Percentiles rank a stretch among this genome's conserved stretches.
phyloP scores from a whole-genome alignment of 164 flowering plant species.

The Vitis riparia region DNA sequence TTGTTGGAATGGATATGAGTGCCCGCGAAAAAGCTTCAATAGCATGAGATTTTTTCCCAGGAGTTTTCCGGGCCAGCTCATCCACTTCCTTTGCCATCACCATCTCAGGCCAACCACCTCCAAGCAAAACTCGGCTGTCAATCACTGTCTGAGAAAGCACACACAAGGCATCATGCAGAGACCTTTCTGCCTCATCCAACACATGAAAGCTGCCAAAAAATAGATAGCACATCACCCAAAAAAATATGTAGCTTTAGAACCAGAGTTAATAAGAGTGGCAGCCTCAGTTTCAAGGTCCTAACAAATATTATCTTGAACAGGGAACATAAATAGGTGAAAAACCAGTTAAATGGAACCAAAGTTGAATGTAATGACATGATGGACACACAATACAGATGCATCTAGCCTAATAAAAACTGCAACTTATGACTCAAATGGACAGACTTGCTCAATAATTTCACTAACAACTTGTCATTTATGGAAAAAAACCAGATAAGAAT shows the following conservation, averaged over 20 bases:
- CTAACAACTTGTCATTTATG: too few relatives aligned
- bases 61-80: constrained; percentile 87
- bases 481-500: too few relatives aligned
- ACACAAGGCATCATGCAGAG: constrained; percentile 96
- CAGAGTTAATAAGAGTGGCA: too few relatives aligned
- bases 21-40: constrained; percentile 94
- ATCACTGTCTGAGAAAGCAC: constrained; percentile 93
- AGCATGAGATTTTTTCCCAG: constrained; percentile 95
- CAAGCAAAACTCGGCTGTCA: constrained; percentile 89
- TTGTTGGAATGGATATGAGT: constrained; percentile 84
- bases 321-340: neutral
- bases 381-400: too few relatives aligned
- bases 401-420: too few relatives aligned
- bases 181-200: constrained; percentile 96
- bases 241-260: neutral
- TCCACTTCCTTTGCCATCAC: constrained; percentile 96
- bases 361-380: too few relatives aligned
- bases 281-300: too few relatives aligned
- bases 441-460: too few relatives aligned
- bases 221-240: neutral
- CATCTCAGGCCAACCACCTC: constrained; percentile 99
- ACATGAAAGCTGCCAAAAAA: constrained; percentile 71
- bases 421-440: too few relatives aligned
- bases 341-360: too few relatives aligned
- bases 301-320: too few relatives aligned